Evolutionary conservation across 2,329 filamentous ascomycete genomes (phyloP).

Genomic region (Pseudomassariella vexata): DNA sequence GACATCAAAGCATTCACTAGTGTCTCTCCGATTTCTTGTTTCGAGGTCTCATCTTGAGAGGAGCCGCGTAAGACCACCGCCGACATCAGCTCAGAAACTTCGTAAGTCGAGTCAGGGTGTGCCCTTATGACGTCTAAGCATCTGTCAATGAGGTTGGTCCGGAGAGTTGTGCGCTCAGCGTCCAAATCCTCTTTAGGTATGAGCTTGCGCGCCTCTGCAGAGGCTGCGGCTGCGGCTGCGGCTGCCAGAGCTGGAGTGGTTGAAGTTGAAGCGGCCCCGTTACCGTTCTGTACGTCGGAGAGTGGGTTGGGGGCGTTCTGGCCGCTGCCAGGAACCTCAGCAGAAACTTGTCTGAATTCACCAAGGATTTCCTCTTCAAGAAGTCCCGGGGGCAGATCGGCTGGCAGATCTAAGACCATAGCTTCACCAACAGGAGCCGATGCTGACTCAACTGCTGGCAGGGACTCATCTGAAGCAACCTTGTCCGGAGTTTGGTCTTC

Average conservation of each 20-base stretch:
- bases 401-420: constrained; percentile 20
- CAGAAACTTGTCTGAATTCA: constrained; percentile 11
- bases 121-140: constrained; percentile 85
- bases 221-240: constrained; percentile 7
- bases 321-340: constrained; percentile 4
- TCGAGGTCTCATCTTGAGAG: constrained; percentile 44
- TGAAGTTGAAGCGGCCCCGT: constrained; percentile 15
- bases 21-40: constrained; percentile 74
- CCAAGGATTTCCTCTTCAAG: constrained; percentile 18
- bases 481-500: constrained; percentile 40
- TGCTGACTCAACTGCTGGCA: not conserved
- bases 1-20: constrained; percentile 79
- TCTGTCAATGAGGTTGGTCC: constrained; percentile 76
- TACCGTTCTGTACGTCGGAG: constrained; percentile 17
- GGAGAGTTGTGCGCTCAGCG: constrained; percentile 64
- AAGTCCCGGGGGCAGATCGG: constrained; percentile 15
- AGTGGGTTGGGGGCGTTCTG: constrained; percentile 10
- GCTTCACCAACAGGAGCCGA: not conserved
- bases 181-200: constrained; percentile 76
- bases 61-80: constrained; percentile 62
- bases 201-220: constrained; percentile 19
- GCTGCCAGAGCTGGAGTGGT: constrained; percentile 15
- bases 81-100: constrained; percentile 80
- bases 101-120: constrained; percentile 83
- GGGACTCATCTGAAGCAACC: not conserved